These are phyloP conservation scores for Phellopilus nigrolimitatus DNA, from an alignment of 1,284 basidiomycete species.

Conservation along the genomic window DNA sequence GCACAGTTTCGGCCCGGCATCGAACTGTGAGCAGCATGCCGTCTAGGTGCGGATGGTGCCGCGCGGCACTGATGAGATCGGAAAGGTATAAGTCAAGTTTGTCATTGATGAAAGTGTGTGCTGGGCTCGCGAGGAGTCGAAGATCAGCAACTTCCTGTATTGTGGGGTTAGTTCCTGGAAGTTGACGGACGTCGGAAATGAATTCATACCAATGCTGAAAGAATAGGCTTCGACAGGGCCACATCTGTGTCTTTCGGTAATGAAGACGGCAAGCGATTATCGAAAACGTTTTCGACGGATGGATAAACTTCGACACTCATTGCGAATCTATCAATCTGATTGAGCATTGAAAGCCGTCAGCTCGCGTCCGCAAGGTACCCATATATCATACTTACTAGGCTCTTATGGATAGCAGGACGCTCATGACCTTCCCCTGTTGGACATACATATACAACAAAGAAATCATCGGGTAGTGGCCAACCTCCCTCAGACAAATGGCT, in stretches of 20 bases:
- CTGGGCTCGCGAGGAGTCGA: conserved; percentile 26
- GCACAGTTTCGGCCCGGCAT: conserved; percentile 54
- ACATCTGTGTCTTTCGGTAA: conserved; percentile 6
- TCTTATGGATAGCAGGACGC: conserved; percentile 57
- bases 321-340: conserved; percentile 70
- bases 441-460: conserved; percentile 70
- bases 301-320: conserved; percentile 46
- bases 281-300: conserved; percentile 3
- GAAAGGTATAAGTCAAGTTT: conserved; percentile 57
- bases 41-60: conserved; percentile 67
- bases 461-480: conserved; percentile 51
- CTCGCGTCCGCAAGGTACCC: background rate
- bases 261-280: conserved; percentile 1
- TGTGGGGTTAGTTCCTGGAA: background rate
- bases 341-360: background rate
- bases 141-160: conserved; percentile 18
- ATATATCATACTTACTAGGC: conserved; percentile 43
- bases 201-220: conserved; percentile 12
- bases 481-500: conserved; percentile 5
- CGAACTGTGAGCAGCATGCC: conserved; percentile 58
- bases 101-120: conserved; percentile 39
- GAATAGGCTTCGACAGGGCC: conserved; percentile 1
- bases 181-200: background rate
- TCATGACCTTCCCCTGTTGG: conserved; percentile 50
- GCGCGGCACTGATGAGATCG: conserved; percentile 67